Conservation (phyloP, 306 rosid species). For the Vicia faba region DNA sequence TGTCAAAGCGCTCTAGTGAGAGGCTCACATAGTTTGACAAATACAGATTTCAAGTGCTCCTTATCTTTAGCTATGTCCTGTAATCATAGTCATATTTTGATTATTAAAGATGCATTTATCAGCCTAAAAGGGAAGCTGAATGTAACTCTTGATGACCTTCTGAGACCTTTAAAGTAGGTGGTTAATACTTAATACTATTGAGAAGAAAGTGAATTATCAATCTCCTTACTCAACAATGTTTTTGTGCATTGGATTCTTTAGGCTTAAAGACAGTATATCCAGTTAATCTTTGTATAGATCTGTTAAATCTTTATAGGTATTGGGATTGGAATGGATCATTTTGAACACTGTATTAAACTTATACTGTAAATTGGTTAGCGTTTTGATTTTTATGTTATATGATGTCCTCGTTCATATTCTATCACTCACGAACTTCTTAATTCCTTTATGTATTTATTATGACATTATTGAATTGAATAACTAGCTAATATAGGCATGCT, state of each 20-base stretch:
- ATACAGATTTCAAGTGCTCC: slow-evolving; percentile 1
- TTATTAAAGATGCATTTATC: slow-evolving; percentile 11
- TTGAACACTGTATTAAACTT: slow-evolving; percentile 24
- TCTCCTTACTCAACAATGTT: slow-evolving; percentile 31
- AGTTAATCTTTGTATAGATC: slow-evolving; percentile 22
- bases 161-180: slow-evolving; percentile 25
- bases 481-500: not conserved
- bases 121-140: slow-evolving; percentile 28
- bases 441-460: not conserved
- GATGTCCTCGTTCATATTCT: not conserved
- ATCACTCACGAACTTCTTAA: not conserved
- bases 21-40: slow-evolving; percentile 29
- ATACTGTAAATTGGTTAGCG: slow-evolving; percentile 26
- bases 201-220: slow-evolving; percentile 36
- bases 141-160: slow-evolving; percentile 35
- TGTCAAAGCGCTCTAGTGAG: slow-evolving; percentile 63
- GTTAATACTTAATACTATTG: not conserved
- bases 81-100: slow-evolving; percentile 30
- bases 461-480: not conserved
- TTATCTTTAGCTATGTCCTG: slow-evolving; percentile 1
- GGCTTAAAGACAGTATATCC: slow-evolving; percentile 17
- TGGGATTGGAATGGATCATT: slow-evolving; percentile 31
- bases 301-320: slow-evolving; percentile 2
- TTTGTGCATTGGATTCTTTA: slow-evolving; percentile 26
- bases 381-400: not conserved